Base-by-base conservation (phyloP, 1,284 basidiomycete species). In the Papiliotrema laurentii region DNA sequence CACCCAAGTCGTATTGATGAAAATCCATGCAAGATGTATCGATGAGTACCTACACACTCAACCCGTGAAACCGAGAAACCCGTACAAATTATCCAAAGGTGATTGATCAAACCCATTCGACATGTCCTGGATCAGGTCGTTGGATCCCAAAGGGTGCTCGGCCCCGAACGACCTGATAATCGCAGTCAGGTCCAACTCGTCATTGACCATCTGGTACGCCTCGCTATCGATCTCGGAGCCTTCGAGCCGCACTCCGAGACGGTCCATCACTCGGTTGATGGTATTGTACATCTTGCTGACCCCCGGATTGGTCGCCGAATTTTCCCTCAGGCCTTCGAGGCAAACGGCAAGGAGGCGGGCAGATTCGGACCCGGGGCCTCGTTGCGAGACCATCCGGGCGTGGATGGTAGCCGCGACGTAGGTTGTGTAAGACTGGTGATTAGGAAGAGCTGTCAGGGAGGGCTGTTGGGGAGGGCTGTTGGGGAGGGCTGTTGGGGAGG, bases 381-480 rank as follows among this genome's bases (percentile, higher is more conserved):
- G 49, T 37, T 64, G 57, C 0, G 66, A 59, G 14, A 60, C 66
- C 16, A 64, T 56, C 14, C 65, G 62, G 19, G 66, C 63, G 43
- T 65, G 61, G 16, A 68, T 66, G 2, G 64, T 66, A 4, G 63
- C 60, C 3, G 66, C 66, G 18, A 66, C 63, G 36, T 59, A 68
- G 24, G 63, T 64, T n/a, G 56, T 58, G 45, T 68, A 68, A 21
- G 60, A 61, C 56, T 58, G 44, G n/a, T n/a, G n/a, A n/a, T n/a
- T n/a, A n/a, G n/a, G n/a, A n/a, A 36, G 14, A 36, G 34, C 14
- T 18, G 25, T 49, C 34, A 46, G 47, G 35, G 4, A 6, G 14
- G n/a, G 18, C 3, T 33, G n/a, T 22, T 19, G 19, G 6, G 19
- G 9, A 36, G 14, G 19, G 34, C 14, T 18, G 25, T 49, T 27